Evolutionary conservation across 106 monocot genomes (phyloP), one percentile per base, ranked within the genome.

Genomic region (Dendrobium chrysotoxum): DNA sequence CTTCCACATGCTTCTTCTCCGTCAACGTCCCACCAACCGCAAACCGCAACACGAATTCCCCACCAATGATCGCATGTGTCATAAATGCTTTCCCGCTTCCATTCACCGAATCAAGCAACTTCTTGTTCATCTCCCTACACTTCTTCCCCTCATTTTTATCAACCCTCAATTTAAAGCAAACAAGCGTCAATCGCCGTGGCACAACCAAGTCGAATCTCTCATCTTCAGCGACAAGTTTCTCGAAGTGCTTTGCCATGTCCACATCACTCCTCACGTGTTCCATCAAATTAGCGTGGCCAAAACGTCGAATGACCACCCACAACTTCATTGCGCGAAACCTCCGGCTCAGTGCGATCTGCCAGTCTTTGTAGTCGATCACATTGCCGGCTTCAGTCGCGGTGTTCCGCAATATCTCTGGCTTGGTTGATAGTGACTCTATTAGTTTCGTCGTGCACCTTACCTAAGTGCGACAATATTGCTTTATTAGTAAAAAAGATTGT

Each of bases 311-410:
- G 31, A 90, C 85, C 74, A 87, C 67, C 90, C 90, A 90, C 28
- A 90, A 79, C 79, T 87, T 87, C 46, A 90, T 75, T 0, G 85
- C 87, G 16, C 77, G 58, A 47, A 85, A 87, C n/a, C 92, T 76
- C 10, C 85, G 75, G 55, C 85, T 79, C 16, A 92, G 80, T 1
- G 75, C 82, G 16, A 92, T 84, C 78, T 92, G 92, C 88, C 89
- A 90, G 65, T 92, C 92, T 68, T 92, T 92, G 79, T 82, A 90
- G 75, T 90, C 88, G 1, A 90, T 75, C 53, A 88, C 89, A 38
- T 5, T 26, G 18, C 74, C 75, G 0, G 44, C 57, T 4, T 84
- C 84, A 1, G 31, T 82, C 1, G 80, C 78, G 25, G 58, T 47
- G 77, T 93, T 87, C n/a, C 55, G 80, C 67, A 92, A 68, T n/a